Conservation (phyloP, 2,329 filamentous ascomycete genomes). For the Penicillium digitatum region DNA sequence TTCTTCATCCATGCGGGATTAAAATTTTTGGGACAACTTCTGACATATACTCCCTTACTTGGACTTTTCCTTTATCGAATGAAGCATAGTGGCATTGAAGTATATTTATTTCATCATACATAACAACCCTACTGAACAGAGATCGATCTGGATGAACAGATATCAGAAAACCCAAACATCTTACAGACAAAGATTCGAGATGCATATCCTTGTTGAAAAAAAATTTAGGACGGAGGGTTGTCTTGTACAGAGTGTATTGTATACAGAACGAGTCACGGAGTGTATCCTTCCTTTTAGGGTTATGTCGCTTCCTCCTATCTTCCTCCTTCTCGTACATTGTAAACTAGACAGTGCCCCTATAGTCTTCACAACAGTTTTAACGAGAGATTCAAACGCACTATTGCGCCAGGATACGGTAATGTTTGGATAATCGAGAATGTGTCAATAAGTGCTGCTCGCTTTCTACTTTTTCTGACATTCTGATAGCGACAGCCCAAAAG, state of each 20-base stretch:
- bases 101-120: too few species aligned
- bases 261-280: background rate
- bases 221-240: background rate
- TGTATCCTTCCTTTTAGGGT: background rate
- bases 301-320: background rate
- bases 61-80: background rate
- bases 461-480: background rate
- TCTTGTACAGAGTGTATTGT: background rate
- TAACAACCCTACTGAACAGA: background rate
- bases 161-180: background rate
- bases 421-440: background rate
- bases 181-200: background rate
- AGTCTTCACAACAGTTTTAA: accelerated
- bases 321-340: background rate
- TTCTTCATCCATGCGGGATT: too few species aligned
- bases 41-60: background rate
- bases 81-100: background rate
- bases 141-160: background rate
- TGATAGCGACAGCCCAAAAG: background rate
- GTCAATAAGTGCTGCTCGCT: background rate
- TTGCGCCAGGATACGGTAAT: background rate
- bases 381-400: background rate
- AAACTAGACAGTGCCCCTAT: background rate
- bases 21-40: background rate
- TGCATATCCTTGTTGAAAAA: background rate